phyloP scores from a whole-genome alignment of 805 yeast genomes.

The Grigorovia transvaalensis region DNA sequence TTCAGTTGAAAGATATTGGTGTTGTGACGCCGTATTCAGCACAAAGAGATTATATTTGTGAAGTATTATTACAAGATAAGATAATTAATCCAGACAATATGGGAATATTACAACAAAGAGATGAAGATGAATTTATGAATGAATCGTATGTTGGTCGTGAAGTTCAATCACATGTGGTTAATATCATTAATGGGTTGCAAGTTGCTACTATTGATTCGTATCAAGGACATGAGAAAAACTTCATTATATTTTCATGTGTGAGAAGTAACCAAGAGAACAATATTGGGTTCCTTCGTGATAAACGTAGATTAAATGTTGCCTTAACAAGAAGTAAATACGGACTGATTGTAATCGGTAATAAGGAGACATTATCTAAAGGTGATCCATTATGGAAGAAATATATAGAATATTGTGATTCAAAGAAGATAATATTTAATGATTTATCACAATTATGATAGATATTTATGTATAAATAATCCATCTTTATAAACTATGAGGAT shows the following conservation, averaged over 20 bases:
- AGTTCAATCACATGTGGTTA: constrained; percentile 12
- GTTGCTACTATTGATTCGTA: constrained; percentile 74
- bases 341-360: constrained; percentile 52
- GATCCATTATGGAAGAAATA: constrained; percentile 43
- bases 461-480: too few relatives aligned
- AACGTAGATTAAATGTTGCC: constrained; percentile 59
- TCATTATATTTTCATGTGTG: constrained; percentile 68
- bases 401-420: constrained; percentile 31
- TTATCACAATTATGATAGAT: background rate
- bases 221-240: constrained; percentile 85
- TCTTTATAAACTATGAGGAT: too few relatives aligned
- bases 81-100: constrained; percentile 45
- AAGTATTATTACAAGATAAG: constrained; percentile 37
- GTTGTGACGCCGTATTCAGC: constrained; percentile 70
- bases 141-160: constrained; percentile 17
- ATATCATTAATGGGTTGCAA: constrained; percentile 35
- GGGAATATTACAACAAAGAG: constrained; percentile 42
- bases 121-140: constrained; percentile 47
- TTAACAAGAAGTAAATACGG: constrained; percentile 61
- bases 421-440: constrained; percentile 21
- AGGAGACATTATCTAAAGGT: constrained; percentile 37
- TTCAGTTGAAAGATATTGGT: constrained; percentile 44
- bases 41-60: constrained; percentile 54
- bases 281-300: constrained; percentile 54
- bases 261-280: constrained; percentile 46